A percentile compares a stretch with the other conserved stretches of the same genome.
Evolutionary conservation across 768 basidiomycete genomes (phyloP).

Genomic region (Boletus pseudopeckii): DNA sequence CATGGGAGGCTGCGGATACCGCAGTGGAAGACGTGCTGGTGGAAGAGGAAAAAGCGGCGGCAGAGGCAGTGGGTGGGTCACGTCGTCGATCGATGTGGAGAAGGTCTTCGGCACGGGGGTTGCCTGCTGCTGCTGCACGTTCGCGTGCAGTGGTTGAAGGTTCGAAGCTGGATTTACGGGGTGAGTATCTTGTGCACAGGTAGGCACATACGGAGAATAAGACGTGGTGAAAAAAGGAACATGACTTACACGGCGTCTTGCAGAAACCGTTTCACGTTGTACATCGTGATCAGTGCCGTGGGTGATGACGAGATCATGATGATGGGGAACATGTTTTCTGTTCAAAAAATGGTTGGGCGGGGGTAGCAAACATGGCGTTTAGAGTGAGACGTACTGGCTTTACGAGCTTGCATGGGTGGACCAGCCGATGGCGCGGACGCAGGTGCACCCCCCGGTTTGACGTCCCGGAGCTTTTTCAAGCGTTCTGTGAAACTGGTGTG

Average conservation of each 20-base stretch:
- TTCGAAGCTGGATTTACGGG: conserved; percentile 51
- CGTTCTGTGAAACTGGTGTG: conserved; percentile 67
- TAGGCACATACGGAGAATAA: not conserved
- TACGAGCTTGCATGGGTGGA: conserved; percentile 50
- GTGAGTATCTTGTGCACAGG: not conserved
- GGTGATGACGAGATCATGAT: conserved; percentile 95
- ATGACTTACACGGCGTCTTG: conserved; percentile 75
- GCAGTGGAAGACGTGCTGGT: conserved; percentile 1
- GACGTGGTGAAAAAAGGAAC: too few relatives aligned
- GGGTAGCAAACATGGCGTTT: not conserved
- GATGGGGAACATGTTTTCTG: conserved; percentile 83
- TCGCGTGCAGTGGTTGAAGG: conserved; percentile 71
- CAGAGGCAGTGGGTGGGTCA: conserved; percentile 39
- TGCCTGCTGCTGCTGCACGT: conserved; percentile 66
- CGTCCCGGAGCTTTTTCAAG: conserved; percentile 73
- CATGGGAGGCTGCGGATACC: conserved; percentile 10
- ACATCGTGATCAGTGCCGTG: conserved; percentile 94
- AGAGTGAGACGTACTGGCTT: conserved; percentile 53
- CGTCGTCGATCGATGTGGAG: conserved; percentile 84
- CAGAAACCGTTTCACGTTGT: conserved; percentile 92
- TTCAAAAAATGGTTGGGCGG: too few relatives aligned
- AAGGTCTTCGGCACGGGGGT: conserved; percentile 74
- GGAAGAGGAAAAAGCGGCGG: conserved; percentile 16
- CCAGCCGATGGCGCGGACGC: conserved; percentile 38
- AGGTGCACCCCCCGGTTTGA: conserved; percentile 48